These are phyloP conservation scores for Cladobotryum mycophilum DNA, from an alignment of 2,329 filamentous ascomycete species.

Conservation along the genomic window DNA sequence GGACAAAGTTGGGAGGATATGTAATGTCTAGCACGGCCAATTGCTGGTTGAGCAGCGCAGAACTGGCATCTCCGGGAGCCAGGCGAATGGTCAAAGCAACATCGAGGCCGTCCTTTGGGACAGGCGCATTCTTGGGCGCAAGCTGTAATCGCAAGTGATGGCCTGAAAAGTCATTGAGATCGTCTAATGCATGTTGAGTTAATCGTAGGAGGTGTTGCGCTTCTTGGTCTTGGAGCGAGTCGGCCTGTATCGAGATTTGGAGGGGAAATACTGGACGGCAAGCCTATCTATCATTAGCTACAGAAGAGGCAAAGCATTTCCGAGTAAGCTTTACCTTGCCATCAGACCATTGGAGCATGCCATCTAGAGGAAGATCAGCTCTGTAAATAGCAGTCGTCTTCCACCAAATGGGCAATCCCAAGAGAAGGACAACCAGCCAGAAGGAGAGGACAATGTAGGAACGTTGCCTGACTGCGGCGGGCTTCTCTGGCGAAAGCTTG, in stretches of 20 bases:
- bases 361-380: slow-evolving; percentile 71
- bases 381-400: slow-evolving; percentile 89
- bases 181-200: slow-evolving; percentile 82
- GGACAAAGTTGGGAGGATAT: slow-evolving; percentile 64
- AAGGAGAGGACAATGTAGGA: slow-evolving; percentile 77
- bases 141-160: slow-evolving; percentile 62
- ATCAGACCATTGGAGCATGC: slow-evolving; percentile 89
- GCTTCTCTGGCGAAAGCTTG: slow-evolving; percentile 70
- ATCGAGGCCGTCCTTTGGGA: slow-evolving; percentile 20
- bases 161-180: slow-evolving; percentile 76
- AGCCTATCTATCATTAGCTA: slow-evolving; percentile 46
- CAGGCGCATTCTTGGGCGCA: slow-evolving; percentile 24
- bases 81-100: slow-evolving; percentile 67
- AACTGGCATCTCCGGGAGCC: slow-evolving; percentile 53
- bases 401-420: slow-evolving; percentile 95
- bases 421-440: slow-evolving; percentile 75
- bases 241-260: slow-evolving; percentile 69
- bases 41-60: slow-evolving; percentile 62
- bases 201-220: slow-evolving; percentile 66
- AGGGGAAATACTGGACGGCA: slow-evolving; percentile 86
- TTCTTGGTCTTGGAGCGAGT: slow-evolving; percentile 58
- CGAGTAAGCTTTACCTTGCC: slow-evolving; percentile 58
- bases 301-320: neutral
- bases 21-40: slow-evolving; percentile 68
- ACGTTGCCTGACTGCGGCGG: slow-evolving; percentile 62